Evolutionary conservation across 2,329 filamentous ascomycete species (phyloP).

Genomic region (Apiospora marii): DNA sequence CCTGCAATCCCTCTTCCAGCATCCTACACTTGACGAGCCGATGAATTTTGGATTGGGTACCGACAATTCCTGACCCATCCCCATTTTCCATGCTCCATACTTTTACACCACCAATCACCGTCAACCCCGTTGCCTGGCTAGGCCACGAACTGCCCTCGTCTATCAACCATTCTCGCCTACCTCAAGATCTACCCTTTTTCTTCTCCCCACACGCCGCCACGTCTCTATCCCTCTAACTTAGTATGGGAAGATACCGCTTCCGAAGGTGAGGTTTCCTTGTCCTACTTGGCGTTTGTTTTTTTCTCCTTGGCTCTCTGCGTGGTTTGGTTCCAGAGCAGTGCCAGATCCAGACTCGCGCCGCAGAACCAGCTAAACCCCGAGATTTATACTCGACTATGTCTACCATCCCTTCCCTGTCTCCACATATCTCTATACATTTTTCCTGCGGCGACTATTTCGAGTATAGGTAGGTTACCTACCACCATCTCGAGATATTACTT

Average conservation of each 20-base stretch:
- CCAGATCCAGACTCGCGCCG: background rate
- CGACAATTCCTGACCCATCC: background rate
- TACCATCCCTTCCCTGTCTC: slow-evolving; percentile 9
- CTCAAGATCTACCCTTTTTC: background rate
- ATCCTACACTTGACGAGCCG: background rate
- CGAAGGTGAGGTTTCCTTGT: slow-evolving; percentile 11
- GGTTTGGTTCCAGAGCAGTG: background rate
- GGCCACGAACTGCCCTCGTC: background rate
- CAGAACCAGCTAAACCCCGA: background rate
- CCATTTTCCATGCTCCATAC: slow-evolving; percentile 13
- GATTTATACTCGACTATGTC: slow-evolving; percentile 13
- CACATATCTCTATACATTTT: slow-evolving; percentile 4
- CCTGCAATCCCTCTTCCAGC: slow-evolving; percentile 5
- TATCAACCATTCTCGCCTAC: background rate
- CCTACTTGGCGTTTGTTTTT: background rate
- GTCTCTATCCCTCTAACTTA: background rate
- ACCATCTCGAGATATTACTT: background rate
- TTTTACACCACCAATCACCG: slow-evolving; percentile 7
- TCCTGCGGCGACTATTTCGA: background rate
- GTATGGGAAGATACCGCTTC: slow-evolving; percentile 12
- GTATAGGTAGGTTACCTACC: background rate
- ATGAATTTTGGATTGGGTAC: background rate
- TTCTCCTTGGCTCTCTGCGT: background rate
- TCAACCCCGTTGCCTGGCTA: slow-evolving; percentile 7
- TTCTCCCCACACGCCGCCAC: background rate